Percentiles rank a stretch among this genome's conserved stretches.
phyloP scores from a whole-genome alignment of 805 yeast species.

The Monosporozyma servazzii region DNA sequence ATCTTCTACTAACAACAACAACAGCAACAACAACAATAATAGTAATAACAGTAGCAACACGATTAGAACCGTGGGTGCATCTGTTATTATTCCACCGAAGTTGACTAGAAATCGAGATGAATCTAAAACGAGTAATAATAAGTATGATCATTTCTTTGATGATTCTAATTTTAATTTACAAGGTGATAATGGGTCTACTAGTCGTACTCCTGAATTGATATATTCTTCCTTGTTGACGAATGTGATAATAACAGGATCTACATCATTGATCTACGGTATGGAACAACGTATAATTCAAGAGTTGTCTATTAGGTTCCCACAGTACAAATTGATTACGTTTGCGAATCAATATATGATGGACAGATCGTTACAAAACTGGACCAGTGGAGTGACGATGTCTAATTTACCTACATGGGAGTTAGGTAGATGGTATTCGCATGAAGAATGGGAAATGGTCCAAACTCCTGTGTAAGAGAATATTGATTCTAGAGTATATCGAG shows the following conservation, averaged over 20 bases:
- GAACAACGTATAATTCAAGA: constrained; percentile 70
- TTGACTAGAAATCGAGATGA: background rate
- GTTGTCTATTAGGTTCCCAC: constrained; percentile 61
- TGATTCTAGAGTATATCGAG: too few relatives aligned
- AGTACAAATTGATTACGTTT: constrained; percentile 75
- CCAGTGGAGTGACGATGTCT: constrained; percentile 49
- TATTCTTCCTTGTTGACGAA: constrained; percentile 34
- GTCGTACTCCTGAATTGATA: constrained; percentile 21
- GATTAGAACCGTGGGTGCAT: constrained; percentile 2
- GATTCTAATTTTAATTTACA: background rate
- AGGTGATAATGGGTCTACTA: background rate
- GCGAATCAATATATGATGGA: constrained; percentile 70
- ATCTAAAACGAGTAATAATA: background rate
- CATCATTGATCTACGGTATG: constrained; percentile 70
- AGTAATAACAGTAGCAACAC: background rate
- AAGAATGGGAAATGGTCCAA: background rate
- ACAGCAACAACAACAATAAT: background rate
- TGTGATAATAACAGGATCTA: constrained; percentile 75
- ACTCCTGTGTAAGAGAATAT: background rate
- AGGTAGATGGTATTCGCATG: constrained; percentile 17
- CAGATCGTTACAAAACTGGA: constrained; percentile 72
- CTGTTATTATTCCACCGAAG: background rate
- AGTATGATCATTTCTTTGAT: background rate
- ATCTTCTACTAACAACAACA: background rate
- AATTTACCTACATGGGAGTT: constrained; percentile 26